Base-by-base conservation (phyloP, 2,329 filamentous ascomycete species). In the Monosporascus sp. region DNA sequence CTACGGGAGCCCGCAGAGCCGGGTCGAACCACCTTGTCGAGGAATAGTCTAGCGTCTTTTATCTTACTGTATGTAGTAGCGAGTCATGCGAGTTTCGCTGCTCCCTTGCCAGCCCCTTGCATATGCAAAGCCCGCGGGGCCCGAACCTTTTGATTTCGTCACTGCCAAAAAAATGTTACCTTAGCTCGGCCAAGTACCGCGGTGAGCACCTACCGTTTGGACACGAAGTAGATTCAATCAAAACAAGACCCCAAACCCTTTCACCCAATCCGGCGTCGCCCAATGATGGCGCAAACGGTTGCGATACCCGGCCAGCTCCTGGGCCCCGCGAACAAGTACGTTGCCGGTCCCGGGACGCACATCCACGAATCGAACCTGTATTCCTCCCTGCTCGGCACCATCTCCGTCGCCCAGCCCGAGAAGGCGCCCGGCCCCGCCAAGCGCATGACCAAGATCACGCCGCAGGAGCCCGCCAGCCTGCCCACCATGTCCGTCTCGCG, bases 231-330 rank as follows among this genome's bases (percentile, higher is more conserved):
- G 8, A 9, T 27, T 9, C 25, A 27, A 11, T 11, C 25, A 3
- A 27, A 27, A 3, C 25, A 27, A 9, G 25, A 8, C 20, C 17
- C 37, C 24, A 24, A 31, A 9, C 11, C 9, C 27, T 5, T 47
- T 48, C 43, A 20, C 44, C 27, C 24, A 2, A 27, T 5, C 11
- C 27, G 44, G 20, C 41, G 50, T 20, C 18, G 48, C 25, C 48
- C 31, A 18, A 59, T 48, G 50, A 66, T 65, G 63, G 59, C 64
- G 50, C 60, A 63, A 38, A 56, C 77, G 58, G 68, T 90, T 61
- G 89, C 87, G 51, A 79, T 95, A 47, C 94, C 94, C 11, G 94
- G 94, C 67, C 89, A 94, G 68, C 74, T 84, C 46, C 82, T 99
- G 41, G 92, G 89, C 31, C 73, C 86, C 18, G 72, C 78, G 18